Conservation (phyloP, 768 basidiomycete genomes). For the Tricholomella constricta region DNA sequence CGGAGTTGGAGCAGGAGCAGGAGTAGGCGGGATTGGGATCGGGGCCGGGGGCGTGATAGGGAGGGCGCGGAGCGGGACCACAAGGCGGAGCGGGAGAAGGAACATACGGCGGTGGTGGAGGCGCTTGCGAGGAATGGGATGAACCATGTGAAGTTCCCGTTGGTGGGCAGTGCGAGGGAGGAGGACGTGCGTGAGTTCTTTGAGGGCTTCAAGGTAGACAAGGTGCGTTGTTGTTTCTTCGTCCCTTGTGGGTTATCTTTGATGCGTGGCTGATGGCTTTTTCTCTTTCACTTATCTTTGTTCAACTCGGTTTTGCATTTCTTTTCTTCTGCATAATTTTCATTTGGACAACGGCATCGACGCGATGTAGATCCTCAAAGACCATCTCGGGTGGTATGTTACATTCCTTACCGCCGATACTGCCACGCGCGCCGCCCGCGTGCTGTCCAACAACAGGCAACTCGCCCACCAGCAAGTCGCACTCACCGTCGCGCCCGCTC, state of each 20-base stretch:
- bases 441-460: constrained; percentile 54
- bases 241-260: constrained; percentile 2
- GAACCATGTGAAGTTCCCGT: constrained; percentile 64
- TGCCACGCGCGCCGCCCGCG: constrained; percentile 68
- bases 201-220: constrained; percentile 68
- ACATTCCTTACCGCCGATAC: constrained; percentile 67
- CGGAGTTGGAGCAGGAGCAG: constrained; percentile 7
- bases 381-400: constrained; percentile 76
- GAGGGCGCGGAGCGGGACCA: constrained; percentile 16
- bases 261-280: constrained; percentile 9
- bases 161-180: constrained; percentile 47
- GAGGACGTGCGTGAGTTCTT: constrained; percentile 73
- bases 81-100: constrained; percentile 35
- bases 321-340: too few species aligned
- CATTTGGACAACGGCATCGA: too few species aligned
- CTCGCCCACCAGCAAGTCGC: constrained; percentile 63
- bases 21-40: constrained; percentile 10
- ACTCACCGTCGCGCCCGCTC: constrained; percentile 51
- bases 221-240: constrained; percentile 48
- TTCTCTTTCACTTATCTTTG: constrained; percentile 9
- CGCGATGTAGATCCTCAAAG: constrained; percentile 70
- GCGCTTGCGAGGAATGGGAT: constrained; percentile 62
- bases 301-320: not conserved
- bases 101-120: constrained; percentile 43
- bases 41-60: constrained; percentile 13